phyloP scores from a whole-genome alignment of 1,284 basidiomycete species.

The Leccinum fuscescens region DNA sequence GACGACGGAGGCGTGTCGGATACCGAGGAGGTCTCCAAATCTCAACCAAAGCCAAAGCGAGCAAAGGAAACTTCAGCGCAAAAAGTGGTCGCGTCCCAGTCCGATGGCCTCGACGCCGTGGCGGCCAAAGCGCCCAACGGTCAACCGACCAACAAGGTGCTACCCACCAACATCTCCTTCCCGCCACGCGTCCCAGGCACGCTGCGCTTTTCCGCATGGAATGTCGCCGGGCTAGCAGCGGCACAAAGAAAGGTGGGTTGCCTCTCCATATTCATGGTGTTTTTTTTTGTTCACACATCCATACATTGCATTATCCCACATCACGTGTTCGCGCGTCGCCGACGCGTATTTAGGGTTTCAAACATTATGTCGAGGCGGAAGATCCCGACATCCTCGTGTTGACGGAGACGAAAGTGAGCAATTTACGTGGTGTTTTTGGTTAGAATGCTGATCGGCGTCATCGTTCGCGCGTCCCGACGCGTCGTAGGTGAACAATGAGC shows the following conservation, averaged over 20 bases:
- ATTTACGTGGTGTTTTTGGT: not conserved
- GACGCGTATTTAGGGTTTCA: constrained; percentile 61
- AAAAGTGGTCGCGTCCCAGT: constrained; percentile 13
- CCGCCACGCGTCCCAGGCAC: constrained; percentile 47
- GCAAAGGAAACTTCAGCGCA: constrained; percentile 17
- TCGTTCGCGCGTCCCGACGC: not conserved
- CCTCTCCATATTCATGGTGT: not conserved
- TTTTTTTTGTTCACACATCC: not conserved
- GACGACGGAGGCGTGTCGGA: constrained; percentile 17
- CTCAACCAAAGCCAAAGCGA: constrained; percentile 26
- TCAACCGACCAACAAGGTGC: constrained; percentile 70
- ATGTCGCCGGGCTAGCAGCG: constrained; percentile 68
- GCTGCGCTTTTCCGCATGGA: constrained; percentile 70
- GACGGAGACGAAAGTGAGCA: constrained; percentile 74
- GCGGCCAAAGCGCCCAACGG: constrained; percentile 36
- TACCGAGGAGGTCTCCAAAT: constrained; percentile 12
- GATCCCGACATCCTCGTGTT: constrained; percentile 78
- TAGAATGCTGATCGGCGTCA: not conserved
- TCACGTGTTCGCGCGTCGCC: too few relatives aligned
- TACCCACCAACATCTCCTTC: constrained; percentile 65
- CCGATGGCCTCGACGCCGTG: not conserved
- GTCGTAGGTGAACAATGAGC: constrained; percentile 61
- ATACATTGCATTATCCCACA: too few relatives aligned
- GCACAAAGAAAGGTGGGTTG: constrained; percentile 61
- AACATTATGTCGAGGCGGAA: constrained; percentile 76